phyloP scores from a whole-genome alignment of 352 stramenopile genomes.

The Blastocystis sp. region DNA sequence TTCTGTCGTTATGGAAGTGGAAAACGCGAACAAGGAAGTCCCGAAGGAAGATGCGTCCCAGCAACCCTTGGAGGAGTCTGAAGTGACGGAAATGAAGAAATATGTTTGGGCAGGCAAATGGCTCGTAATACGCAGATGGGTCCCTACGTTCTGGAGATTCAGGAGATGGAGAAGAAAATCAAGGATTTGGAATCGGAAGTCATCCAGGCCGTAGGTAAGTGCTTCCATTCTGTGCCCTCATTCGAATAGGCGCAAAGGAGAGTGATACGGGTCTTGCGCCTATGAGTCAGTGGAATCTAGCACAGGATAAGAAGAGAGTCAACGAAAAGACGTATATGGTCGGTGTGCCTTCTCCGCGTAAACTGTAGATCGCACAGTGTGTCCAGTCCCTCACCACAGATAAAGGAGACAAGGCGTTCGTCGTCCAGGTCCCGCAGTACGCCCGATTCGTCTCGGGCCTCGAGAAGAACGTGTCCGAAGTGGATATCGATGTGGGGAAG shows the following conservation, averaged over 20 bases:
- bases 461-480: conserved; percentile 94
- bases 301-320: conserved; percentile 99
- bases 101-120: conserved; percentile 1
- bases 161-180: conserved; percentile 96
- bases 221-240: neutral
- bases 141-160: conserved; percentile 92
- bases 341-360: neutral
- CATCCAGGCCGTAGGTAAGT: conserved; percentile 80
- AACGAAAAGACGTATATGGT: conserved; percentile 83
- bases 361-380: conserved; percentile 87
- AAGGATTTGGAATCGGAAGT: conserved; percentile 90
- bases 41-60: conserved; percentile 9
- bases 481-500: conserved; percentile 99
- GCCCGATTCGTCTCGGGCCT: conserved; percentile 98
- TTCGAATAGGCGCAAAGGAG: conserved; percentile 87
- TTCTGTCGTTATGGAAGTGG: conserved; percentile 42
- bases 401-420: conserved; percentile 92
- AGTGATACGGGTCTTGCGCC: conserved; percentile 95
- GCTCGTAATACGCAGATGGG: conserved; percentile 72
- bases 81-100: conserved; percentile 67
- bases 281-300: conserved; percentile 96
- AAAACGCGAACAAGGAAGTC: conserved; percentile 1
- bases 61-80: conserved; percentile 9
- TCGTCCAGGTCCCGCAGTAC: conserved; percentile 99
- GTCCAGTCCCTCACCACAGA: conserved; percentile 89